Evolutionary conservation across 257 asterid genomes (phyloP), one percentile per base, ranked within the genome.

Genomic region (Primulina tabacum): DNA sequence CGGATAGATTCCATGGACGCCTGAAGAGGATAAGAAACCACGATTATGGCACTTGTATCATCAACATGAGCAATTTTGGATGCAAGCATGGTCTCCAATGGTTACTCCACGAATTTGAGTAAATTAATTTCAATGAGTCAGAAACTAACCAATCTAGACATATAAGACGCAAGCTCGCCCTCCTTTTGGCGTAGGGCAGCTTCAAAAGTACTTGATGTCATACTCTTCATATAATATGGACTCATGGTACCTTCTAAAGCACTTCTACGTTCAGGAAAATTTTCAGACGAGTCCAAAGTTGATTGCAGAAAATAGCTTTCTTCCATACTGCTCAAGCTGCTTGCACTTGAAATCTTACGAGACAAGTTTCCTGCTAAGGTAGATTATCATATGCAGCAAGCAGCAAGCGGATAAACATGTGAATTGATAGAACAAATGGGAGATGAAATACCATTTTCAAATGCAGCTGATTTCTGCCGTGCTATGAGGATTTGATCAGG

Each of bases 1-100:
- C 99, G 99, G 68, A 94, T 88, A 67, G 99, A 85, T 80, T 91
- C 99, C 95, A 94, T 50, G 77, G 99, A 94, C 40, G 97, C 95
- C 99, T 94, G 78, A 59, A 40, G 70, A 67, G 57, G 69, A 76
- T 67, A 57, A 43, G 52, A 38, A 71, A 71, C 50, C 12, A 11
- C 20, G 63, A 73, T 73, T 70, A 73, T 38, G 52, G 67, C 55
- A 43, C 61, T 30, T 60, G 56, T 3, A 34, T n/a, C 29, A 68
- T 12, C 16, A 33, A 24, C 57, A 18, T 10, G 7, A 35, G 14
- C n/a, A 8, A 50, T 50, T 21, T 50, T 16, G n/a, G 55, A 47
- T 47, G 37, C n/a, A 5, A 20, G 62, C 50, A 62, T 50, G 24
- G 66, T 60, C 33, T 64, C 38, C 30, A 57, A 47, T 7, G 55